These are phyloP conservation scores for Coemansia guatemalensis DNA, from an alignment of 192 early-diverging fungal species.

Conservation along the genomic window DNA sequence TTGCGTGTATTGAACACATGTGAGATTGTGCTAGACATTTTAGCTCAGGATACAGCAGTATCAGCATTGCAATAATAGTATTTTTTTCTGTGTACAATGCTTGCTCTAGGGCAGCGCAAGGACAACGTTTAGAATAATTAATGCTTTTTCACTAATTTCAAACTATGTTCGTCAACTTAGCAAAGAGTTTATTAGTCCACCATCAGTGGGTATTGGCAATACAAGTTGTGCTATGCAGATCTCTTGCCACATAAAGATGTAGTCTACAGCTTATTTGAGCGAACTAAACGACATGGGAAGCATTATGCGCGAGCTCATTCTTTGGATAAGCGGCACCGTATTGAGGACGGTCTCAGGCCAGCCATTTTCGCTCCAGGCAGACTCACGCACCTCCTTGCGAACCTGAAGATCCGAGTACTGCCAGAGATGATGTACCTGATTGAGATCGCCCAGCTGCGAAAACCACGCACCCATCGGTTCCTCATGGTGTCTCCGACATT, in stretches of 20 bases:
- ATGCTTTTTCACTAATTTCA: too few species aligned
- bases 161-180: not conserved
- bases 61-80: too few species aligned
- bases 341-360: constrained; percentile 92
- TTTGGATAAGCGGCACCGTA: constrained; percentile 79
- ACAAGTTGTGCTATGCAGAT: not conserved
- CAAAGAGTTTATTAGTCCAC: not conserved
- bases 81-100: too few species aligned
- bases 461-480: constrained; percentile 97
- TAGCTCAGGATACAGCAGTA: too few species aligned
- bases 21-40: too few species aligned
- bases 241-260: not conserved
- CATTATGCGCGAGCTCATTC: constrained; percentile 81
- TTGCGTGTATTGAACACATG: too few species aligned
- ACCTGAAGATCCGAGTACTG: constrained; percentile 83
- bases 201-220: not conserved
- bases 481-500: constrained; percentile 83
- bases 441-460: constrained; percentile 82
- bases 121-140: too few species aligned
- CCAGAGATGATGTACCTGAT: constrained; percentile 93
- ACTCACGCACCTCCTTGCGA: constrained; percentile 87
- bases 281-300: constrained; percentile 75
- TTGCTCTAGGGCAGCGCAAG: too few species aligned
- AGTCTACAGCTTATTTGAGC: constrained; percentile 54
- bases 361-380: constrained; percentile 90